These are phyloP conservation scores for Russula sp. DNA, from an alignment of 768 basidiomycete species.

Conservation along the genomic window DNA sequence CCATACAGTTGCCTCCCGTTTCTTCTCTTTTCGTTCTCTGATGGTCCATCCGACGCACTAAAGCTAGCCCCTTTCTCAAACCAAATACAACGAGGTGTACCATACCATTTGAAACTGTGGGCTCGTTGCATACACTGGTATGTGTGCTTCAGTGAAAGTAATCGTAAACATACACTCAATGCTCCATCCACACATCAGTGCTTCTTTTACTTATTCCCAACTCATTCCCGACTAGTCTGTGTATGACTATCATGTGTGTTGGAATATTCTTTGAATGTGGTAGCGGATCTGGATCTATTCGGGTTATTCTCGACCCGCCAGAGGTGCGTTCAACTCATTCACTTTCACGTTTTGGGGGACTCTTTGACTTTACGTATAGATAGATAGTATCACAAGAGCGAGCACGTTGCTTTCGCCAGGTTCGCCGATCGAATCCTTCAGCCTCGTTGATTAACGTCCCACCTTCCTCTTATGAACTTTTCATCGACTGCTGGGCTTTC, in stretches of 20 bases:
- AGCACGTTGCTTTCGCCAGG: background rate
- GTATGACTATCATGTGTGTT: background rate
- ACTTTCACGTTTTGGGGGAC: slow-evolving; percentile 1
- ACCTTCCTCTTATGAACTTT: too few species aligned
- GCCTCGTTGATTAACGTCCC: too few species aligned
- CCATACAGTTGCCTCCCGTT: too few species aligned
- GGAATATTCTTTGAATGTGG: background rate
- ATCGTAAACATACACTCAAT: background rate
- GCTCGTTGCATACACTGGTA: background rate
- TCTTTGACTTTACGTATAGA: background rate
- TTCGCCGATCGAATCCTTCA: background rate
- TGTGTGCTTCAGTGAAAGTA: background rate
- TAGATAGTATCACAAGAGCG: background rate
- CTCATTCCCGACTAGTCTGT: background rate
- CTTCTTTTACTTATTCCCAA: background rate
- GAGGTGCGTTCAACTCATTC: background rate
- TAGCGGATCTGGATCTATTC: background rate
- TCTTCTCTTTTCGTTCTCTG: background rate
- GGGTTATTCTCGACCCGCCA: too few species aligned
- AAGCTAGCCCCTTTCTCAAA: background rate
- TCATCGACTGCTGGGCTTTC: background rate
- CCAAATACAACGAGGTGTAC: background rate
- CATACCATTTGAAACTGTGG: background rate
- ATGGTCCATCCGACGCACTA: background rate
- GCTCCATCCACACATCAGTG: background rate